phyloP scores from a whole-genome alignment of 768 basidiomycete species.

The Russula dissimulans region DNA sequence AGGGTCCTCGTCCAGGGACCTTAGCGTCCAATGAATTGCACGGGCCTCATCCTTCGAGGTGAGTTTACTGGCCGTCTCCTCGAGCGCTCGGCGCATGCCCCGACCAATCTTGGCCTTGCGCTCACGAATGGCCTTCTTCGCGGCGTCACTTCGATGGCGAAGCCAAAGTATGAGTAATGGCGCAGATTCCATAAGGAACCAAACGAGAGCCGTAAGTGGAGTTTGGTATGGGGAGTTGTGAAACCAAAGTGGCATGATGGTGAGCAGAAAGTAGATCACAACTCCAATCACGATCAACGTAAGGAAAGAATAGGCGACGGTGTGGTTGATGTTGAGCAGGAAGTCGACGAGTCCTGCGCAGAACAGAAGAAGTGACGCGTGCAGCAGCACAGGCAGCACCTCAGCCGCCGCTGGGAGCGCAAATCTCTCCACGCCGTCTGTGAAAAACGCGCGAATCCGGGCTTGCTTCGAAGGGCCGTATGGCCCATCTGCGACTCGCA shows the following conservation, averaged over 20 bases:
- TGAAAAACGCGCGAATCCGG: slow-evolving; percentile 12
- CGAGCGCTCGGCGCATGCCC: slow-evolving; percentile 9
- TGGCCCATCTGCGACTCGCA: slow-evolving; percentile 7
- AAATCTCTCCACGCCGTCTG: slow-evolving; percentile 7
- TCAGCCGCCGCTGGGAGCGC: slow-evolving; percentile 10
- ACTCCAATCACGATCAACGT: not conserved
- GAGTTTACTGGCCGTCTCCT: not conserved
- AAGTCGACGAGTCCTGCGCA: slow-evolving; percentile 15
- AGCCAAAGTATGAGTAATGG: slow-evolving; percentile 3
- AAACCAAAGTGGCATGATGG: slow-evolving; percentile 10
- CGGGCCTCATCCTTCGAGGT: not conserved
- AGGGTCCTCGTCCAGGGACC: slow-evolving; percentile 2
- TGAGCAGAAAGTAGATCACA: slow-evolving; percentile 1
- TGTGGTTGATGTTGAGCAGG: slow-evolving; percentile 3
- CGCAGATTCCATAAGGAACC: not conserved
- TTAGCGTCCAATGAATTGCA: slow-evolving; percentile 6
- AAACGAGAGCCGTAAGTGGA: slow-evolving; percentile 9
- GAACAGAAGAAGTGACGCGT: slow-evolving; percentile 15
- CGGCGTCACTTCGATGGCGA: not conserved
- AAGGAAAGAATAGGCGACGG: slow-evolving; percentile 3
- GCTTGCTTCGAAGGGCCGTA: slow-evolving; percentile 13
- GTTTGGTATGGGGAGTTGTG: slow-evolving; percentile 16
- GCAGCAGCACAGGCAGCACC: slow-evolving; percentile 15
- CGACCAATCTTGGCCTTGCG: not conserved
- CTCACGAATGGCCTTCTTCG: not conserved